phyloP scores from a whole-genome alignment of 2,329 filamentous ascomycete species.

The Phymatotrichopsis omnivora region DNA sequence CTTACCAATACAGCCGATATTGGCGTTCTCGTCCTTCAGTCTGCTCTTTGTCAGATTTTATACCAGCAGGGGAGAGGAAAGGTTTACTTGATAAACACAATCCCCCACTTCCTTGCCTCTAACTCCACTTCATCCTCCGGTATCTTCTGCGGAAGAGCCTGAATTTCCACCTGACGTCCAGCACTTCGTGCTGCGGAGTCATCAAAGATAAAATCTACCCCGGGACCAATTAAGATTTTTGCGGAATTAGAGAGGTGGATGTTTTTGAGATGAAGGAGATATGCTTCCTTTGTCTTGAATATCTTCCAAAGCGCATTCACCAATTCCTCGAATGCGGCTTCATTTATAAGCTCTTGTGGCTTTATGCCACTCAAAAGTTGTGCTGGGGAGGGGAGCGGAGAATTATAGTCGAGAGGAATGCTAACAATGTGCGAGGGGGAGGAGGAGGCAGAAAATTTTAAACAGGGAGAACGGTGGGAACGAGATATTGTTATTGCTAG shows the following conservation, averaged over 20 bases:
- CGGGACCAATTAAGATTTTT: slow-evolving; percentile 43
- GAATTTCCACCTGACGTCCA: slow-evolving; percentile 52
- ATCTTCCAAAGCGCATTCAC: slow-evolving; percentile 48
- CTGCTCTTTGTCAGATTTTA: no score
- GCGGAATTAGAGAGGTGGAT: slow-evolving; percentile 35
- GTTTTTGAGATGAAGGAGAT: slow-evolving; percentile 47
- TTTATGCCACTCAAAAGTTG: no score
- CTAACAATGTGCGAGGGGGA: slow-evolving; percentile 32
- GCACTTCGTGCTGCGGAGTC: slow-evolving; percentile 56
- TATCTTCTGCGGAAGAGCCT: slow-evolving; percentile 45
- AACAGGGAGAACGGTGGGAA: slow-evolving; percentile 50
- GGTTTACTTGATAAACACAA: slow-evolving; percentile 71
- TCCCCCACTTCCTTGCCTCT: slow-evolving; percentile 57
- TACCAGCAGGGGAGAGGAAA: no score
- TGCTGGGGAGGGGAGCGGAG: slow-evolving; percentile 40
- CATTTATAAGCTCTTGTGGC: no score
- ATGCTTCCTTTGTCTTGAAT: slow-evolving; percentile 55
- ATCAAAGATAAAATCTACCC: slow-evolving; percentile 55
- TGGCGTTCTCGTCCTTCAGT: slow-evolving; percentile 44
- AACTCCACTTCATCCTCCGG: slow-evolving; percentile 46
- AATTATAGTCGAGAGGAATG: slow-evolving; percentile 53
- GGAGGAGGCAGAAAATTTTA: slow-evolving; percentile 53
- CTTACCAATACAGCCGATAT: slow-evolving; percentile 60
- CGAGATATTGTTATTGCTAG: slow-evolving; percentile 58
- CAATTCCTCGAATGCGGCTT: no score